phyloP scores from a whole-genome alignment of 2,329 filamentous ascomycete genomes.

The Fusarium xylarioides region DNA sequence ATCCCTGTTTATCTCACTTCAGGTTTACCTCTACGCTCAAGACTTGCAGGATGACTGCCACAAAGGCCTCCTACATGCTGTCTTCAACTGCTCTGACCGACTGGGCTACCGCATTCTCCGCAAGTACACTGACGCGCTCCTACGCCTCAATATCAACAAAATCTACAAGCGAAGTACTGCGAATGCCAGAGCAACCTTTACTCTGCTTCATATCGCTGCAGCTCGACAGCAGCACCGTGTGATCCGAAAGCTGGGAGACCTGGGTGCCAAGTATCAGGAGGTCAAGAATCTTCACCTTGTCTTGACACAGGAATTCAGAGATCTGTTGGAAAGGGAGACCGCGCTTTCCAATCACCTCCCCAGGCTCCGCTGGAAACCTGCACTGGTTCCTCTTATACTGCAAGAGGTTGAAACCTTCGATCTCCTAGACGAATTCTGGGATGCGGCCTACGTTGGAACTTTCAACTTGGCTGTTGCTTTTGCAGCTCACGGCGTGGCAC shows the following conservation, averaged over 20 bases:
- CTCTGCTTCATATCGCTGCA: slow-evolving; percentile 15
- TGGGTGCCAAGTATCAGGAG: background rate
- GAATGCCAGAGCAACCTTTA: background rate
- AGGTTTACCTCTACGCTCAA: background rate
- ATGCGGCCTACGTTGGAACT: background rate
- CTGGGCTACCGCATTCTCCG: background rate
- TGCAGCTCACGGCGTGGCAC: background rate
- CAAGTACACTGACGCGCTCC: background rate
- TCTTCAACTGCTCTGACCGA: background rate
- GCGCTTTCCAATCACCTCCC: background rate
- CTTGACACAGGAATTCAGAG: background rate
- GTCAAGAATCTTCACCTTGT: background rate
- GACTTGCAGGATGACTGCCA: background rate
- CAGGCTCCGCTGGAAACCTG: background rate
- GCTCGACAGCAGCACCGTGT: background rate
- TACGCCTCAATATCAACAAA: background rate
- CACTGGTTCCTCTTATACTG: background rate
- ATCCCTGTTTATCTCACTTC: background rate
- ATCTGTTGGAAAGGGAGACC: background rate
- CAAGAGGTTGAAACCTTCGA: background rate
- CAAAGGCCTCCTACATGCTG: background rate
- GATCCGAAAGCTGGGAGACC: background rate
- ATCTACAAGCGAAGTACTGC: too few relatives aligned
- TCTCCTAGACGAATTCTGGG: background rate
- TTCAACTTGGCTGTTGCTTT: background rate